A percentile compares a stretch with the other conserved stretches of the same genome.
phyloP scores from a whole-genome alignment of 805 yeast species.

The Teunomyces pallodes region DNA sequence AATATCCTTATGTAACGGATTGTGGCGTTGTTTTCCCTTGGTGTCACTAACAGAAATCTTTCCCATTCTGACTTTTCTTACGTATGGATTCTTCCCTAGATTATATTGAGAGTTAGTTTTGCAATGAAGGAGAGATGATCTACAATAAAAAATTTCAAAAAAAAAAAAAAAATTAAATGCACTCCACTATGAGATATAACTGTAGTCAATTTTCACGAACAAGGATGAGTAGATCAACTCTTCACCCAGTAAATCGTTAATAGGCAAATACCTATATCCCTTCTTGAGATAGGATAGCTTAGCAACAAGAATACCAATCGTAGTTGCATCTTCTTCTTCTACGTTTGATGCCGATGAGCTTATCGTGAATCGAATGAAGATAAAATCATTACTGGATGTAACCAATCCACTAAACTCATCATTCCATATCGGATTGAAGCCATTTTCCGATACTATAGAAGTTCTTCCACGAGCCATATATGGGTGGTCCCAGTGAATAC shows the following conservation, averaged over 20 bases:
- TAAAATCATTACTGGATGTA: conserved; percentile 42
- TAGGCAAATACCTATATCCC: conserved; percentile 82
- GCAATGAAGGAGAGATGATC: conserved; percentile 6
- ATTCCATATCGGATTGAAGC: conserved; percentile 88
- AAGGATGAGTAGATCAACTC: conserved; percentile 55
- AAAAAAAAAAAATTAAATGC: conserved; percentile 3
- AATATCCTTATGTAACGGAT: conserved; percentile 76
- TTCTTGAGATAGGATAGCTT: conserved; percentile 61
- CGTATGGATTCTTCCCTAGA: not conserved
- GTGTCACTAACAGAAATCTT: conserved; percentile 52
- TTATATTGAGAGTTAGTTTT: not conserved
- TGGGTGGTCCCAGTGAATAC: conserved; percentile 21
- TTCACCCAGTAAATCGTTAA: conserved; percentile 79
- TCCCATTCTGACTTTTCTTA: conserved; percentile 49
- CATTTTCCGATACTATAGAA: conserved; percentile 55
- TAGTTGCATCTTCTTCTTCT: conserved; percentile 17
- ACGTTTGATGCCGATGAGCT: conserved; percentile 4
- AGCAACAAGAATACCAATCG: conserved; percentile 58
- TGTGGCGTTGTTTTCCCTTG: conserved; percentile 67
- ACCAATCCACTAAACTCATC: conserved; percentile 44
- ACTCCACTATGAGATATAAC: not conserved
- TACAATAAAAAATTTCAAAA: conserved; percentile 3
- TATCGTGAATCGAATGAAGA: conserved; percentile 50
- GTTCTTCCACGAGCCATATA: conserved; percentile 13
- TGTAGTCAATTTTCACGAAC: conserved; percentile 34